Evolutionary conservation across 106 monocot species (phyloP), one percentile per base, ranked within the genome.

Genomic region (Posidonia australis): DNA sequence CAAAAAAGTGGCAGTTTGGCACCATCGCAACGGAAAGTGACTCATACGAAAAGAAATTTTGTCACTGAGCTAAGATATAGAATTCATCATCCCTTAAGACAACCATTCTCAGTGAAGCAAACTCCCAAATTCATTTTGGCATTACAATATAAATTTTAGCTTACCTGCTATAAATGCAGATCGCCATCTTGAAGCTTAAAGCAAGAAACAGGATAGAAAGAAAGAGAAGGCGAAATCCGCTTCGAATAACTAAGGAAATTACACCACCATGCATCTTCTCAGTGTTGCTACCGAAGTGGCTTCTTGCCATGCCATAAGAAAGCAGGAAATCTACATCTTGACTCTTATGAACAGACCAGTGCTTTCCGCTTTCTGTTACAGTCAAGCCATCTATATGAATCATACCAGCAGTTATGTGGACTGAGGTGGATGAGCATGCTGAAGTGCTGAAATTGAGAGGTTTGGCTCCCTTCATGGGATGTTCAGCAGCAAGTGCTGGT

Each of bases 401-500:
- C 47, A 92, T 73, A 14, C 86, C 86, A 12, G 86, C 75, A 49
- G 86, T 86, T 5, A 92, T 67, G 18, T 67, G 81, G 32, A 84
- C 51, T 1, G 91, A 81, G 58, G 79, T 75, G 5, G 72, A 75
- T 19, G 85, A 46, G 7, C 14, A 49, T 11, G 47, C 36, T 30
- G 59, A 49, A 25, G 78, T 68, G 22, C 62, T 64, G 14, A 32
- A 62, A 19, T 19, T 31, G 44, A 61, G 22, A 46, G 68, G 45
- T 62, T 82, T 78, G 24, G 63, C 61, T 46, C 65, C 71, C 19
- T 62, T 58, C 9, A 63, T n/a, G 24, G 77, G 71, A 58, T 47
- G 58, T 32, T 79, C 86, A 26, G 77, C 74, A 28, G 86, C 91
- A 41, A 75, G 71, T 30, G 86, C 84, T 43, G 86, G 79, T 17